Percentiles rank a stretch among this genome's conserved stretches.
These are phyloP conservation scores for Diaporthe ilicicola DNA, from an alignment of 2,329 filamentous ascomycete species.

Conservation along the genomic window DNA sequence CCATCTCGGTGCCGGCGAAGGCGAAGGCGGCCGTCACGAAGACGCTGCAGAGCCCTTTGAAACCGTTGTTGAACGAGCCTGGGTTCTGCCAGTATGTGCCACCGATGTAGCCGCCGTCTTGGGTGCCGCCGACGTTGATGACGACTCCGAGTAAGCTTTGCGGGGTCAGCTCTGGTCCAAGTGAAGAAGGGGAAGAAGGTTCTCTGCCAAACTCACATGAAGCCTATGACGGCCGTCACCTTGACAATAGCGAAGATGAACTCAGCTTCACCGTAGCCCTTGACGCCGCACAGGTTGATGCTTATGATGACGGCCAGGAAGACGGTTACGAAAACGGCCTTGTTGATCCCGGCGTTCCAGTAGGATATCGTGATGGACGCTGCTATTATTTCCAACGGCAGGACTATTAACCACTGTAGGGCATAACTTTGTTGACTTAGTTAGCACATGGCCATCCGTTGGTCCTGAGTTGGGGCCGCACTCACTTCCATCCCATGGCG, in stretches of 20 bases:
- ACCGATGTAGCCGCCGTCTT: conserved; percentile 79
- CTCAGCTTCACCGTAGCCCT: conserved; percentile 89
- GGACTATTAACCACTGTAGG: conserved; percentile 83
- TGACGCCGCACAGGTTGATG: conserved; percentile 90
- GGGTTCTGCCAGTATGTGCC: conserved; percentile 79
- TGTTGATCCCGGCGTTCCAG: conserved; percentile 73
- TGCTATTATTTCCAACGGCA: conserved; percentile 88
- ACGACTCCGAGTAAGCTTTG: conserved; percentile 82
- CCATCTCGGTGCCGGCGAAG: conserved; percentile 79
- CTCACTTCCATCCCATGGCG: conserved; percentile 92
- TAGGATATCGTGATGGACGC: conserved; percentile 85
- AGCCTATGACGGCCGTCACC: conserved; percentile 84
- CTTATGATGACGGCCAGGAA: conserved; percentile 79
- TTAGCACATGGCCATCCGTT: conserved; percentile 23
- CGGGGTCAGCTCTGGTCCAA: conserved; percentile 23
- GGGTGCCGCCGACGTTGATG: conserved; percentile 83
- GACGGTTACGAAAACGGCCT: conserved; percentile 81
- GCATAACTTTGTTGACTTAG: conserved; percentile 68
- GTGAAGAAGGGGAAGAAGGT: neutral
- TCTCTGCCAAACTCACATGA: conserved; percentile 70
- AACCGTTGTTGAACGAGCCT: conserved; percentile 85
- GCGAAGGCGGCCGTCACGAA: conserved; percentile 81
- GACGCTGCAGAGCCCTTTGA: conserved; percentile 82
- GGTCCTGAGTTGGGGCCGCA: conserved; percentile 35
- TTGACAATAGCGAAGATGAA: conserved; percentile 90